These are phyloP conservation scores for Salinomyces thailandicus DNA, from an alignment of 2,329 filamentous ascomycete genomes.

Conservation along the genomic window DNA sequence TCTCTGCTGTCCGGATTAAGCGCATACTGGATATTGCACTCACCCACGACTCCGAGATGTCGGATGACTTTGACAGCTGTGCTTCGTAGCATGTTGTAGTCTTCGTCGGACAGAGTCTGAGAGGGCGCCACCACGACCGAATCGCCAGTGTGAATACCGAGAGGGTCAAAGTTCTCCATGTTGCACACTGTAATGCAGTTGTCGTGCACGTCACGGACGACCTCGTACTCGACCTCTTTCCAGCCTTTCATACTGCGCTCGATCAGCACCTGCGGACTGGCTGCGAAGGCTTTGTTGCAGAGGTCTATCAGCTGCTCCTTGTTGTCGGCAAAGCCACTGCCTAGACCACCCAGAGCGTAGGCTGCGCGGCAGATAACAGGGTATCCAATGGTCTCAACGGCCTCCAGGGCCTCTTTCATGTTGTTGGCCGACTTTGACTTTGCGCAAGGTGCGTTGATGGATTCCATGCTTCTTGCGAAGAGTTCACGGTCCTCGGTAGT, in stretches of 20 bases:
- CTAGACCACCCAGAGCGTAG: constrained; percentile 88
- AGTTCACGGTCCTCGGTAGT: constrained; percentile 96
- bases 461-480: constrained; percentile 96
- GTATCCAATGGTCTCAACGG: constrained; percentile 84
- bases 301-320: constrained; percentile 72
- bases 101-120: constrained; percentile 90
- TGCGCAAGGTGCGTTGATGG: constrained; percentile 93
- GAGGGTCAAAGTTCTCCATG: constrained; percentile 99
- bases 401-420: constrained; percentile 77
- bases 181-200: constrained; percentile 99
- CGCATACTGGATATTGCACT: constrained; percentile 98
- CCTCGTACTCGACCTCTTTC: constrained; percentile 99
- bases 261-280: constrained; percentile 89
- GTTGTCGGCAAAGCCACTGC: constrained; percentile 90
- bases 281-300: constrained; percentile 89
- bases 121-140: constrained; percentile 97
- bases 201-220: constrained; percentile 87
- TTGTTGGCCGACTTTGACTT: constrained; percentile 90
- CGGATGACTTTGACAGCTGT: constrained; percentile 96
- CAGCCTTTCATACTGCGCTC: constrained; percentile 99
- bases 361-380: constrained; percentile 95
- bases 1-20: constrained; percentile 90
- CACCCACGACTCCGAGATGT: constrained; percentile 91
- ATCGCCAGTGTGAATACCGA: constrained; percentile 95
- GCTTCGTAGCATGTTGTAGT: constrained; percentile 98